These are phyloP conservation scores for Colletotrichum nymphaeae DNA, from an alignment of 2,329 filamentous ascomycete species.

Conservation along the genomic window DNA sequence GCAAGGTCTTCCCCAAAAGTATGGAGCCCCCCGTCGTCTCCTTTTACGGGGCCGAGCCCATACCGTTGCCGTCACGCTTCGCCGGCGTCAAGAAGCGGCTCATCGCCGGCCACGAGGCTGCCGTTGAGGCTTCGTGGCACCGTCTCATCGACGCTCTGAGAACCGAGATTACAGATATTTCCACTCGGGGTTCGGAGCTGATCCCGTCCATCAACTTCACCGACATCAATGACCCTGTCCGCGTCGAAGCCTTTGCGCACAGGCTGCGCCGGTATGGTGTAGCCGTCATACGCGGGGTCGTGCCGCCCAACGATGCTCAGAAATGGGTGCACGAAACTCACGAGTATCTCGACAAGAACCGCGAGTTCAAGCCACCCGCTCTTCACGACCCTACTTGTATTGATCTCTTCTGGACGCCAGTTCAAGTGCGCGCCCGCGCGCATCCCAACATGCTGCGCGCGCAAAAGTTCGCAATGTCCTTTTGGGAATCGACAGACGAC, in stretches of 20 bases:
- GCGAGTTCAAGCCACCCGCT: conserved; percentile 57
- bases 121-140: conserved; percentile 52
- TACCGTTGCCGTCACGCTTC: conserved; percentile 53
- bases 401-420: conserved; percentile 70
- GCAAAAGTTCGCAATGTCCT: conserved; percentile 60
- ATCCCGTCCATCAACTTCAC: conserved; percentile 56
- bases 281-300: conserved; percentile 46
- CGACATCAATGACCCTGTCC: conserved; percentile 46
- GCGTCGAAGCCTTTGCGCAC: conserved; percentile 41
- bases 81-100: conserved; percentile 53
- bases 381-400: conserved; percentile 75
- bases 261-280: conserved; percentile 45
- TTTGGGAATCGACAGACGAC: conserved; percentile 64
- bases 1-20: conserved; percentile 34
- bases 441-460: conserved; percentile 52
- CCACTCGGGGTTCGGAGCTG: conserved; percentile 45
- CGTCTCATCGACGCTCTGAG: conserved; percentile 50
- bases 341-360: conserved; percentile 65
- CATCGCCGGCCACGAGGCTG: conserved; percentile 50
- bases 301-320: conserved; percentile 42
- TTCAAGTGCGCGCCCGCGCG: conserved; percentile 52
- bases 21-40: conserved; percentile 58
- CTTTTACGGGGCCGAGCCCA: conserved; percentile 65
- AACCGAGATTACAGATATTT: conserved; percentile 51
- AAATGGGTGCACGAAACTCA: conserved; percentile 63